Conservation (phyloP, 2,329 filamentous ascomycete genomes). For the Pseudonectria foliicola region DNA sequence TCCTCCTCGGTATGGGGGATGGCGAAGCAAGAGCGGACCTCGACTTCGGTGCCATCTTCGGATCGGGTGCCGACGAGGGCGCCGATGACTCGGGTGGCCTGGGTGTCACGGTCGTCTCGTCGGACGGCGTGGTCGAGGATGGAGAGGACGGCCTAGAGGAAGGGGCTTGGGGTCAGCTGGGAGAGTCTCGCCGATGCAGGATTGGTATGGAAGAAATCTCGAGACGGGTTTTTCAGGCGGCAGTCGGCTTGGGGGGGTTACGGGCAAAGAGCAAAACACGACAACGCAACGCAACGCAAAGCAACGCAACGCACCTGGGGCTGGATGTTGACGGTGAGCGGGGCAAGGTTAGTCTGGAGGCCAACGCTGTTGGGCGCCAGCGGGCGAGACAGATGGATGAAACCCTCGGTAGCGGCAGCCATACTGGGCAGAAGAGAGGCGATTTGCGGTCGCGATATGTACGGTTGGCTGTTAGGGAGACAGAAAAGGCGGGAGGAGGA, state of each 20-base stretch:
- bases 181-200: conserved; percentile 1
- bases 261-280: no score
- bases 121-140: conserved; percentile 92
- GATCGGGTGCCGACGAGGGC: conserved; percentile 87
- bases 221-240: no score
- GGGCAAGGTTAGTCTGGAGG: conserved; percentile 78
- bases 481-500: conserved; percentile 13
- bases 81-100: conserved; percentile 93
- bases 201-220: no score
- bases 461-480: conserved; percentile 13
- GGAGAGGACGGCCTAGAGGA: conserved; percentile 57
- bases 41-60: conserved; percentile 94
- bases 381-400: conserved; percentile 90
- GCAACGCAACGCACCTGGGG: conserved; percentile 81
- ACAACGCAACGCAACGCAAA: conserved; percentile 4
- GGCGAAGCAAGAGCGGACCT: conserved; percentile 93
- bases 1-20: conserved; percentile 97
- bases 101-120: conserved; percentile 65
- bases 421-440: conserved; percentile 51
- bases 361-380: conserved; percentile 75
- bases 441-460: conserved; percentile 12
- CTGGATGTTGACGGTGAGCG: conserved; percentile 89
- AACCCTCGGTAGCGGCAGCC: conserved; percentile 73
- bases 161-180: conserved; percentile 4
- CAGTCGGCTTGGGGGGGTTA: no score